Conservation (phyloP, 495 filamentous ascomycete genomes). For the Diplogelasinospora grovesii region DNA sequence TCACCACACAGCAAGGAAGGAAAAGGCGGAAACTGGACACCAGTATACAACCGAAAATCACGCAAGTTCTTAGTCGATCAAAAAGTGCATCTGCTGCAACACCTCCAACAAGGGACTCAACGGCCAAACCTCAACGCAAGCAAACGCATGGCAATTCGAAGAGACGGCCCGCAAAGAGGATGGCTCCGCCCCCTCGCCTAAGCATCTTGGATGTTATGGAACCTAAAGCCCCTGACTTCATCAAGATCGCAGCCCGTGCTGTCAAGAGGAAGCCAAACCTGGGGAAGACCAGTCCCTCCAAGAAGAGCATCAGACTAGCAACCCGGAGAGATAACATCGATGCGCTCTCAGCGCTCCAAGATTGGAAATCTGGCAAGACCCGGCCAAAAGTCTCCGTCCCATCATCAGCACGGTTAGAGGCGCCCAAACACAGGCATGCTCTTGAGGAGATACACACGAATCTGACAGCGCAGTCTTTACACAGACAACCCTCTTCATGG, state of each 20-base stretch:
- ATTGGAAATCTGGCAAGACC: slow-evolving; percentile 73
- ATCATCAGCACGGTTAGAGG: slow-evolving; percentile 13
- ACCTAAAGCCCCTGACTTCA: slow-evolving; percentile 58
- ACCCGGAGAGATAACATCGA: slow-evolving; percentile 70
- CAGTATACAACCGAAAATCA: slow-evolving; percentile 40
- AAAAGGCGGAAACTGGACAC: slow-evolving; percentile 19
- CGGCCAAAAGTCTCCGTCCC: slow-evolving; percentile 33
- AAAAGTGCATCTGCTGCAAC: slow-evolving; percentile 14
- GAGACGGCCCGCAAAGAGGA: slow-evolving; percentile 3
- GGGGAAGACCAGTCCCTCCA: slow-evolving; percentile 68
- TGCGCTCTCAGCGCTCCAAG: slow-evolving; percentile 55
- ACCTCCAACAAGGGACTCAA: neutral
- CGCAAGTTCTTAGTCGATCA: slow-evolving; percentile 29
- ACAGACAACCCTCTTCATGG: slow-evolving; percentile 9
- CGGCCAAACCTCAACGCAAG: neutral
- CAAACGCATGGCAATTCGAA: neutral
- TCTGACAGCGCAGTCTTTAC: slow-evolving; percentile 8
- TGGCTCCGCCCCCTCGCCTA: slow-evolving; percentile 43
- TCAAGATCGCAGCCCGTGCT: slow-evolving; percentile 69
- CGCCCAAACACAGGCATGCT: slow-evolving; percentile 12
- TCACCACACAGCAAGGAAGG: slow-evolving; percentile 24
- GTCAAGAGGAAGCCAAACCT: slow-evolving; percentile 54
- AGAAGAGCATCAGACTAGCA: slow-evolving; percentile 66
- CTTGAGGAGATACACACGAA: slow-evolving; percentile 29
- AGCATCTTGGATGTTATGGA: slow-evolving; percentile 68